Percentiles rank a stretch among this genome's conserved stretches.
phyloP scores from a whole-genome alignment of 306 rosid species.

The Luffa acutangula region DNA sequence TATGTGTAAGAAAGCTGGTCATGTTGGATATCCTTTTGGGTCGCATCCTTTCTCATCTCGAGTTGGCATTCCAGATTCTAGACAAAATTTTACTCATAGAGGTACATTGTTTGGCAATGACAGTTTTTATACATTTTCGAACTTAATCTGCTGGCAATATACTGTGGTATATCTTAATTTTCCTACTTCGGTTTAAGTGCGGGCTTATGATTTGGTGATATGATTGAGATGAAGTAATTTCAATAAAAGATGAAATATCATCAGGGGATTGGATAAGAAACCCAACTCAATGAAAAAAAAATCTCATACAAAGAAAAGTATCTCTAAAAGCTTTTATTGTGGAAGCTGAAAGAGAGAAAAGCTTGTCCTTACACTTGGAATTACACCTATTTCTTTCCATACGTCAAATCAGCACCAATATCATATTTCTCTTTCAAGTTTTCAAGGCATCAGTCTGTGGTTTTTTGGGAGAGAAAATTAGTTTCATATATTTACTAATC shows the following conservation, averaged over 20 bases:
- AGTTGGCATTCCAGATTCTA: constrained; percentile 34
- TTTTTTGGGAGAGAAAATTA: no score
- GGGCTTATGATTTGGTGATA: not conserved
- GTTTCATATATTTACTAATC: no score
- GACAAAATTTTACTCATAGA: constrained; percentile 33
- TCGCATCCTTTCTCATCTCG: constrained; percentile 15
- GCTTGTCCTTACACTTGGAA: not conserved
- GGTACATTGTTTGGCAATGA: constrained; percentile 26
- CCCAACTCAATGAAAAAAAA: not conserved
- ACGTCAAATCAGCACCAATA: not conserved
- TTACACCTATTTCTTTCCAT: not conserved
- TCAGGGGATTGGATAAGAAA: not conserved
- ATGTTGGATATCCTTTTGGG: constrained; percentile 14
- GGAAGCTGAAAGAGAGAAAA: not conserved
- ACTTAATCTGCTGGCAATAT: not conserved
- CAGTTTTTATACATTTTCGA: not conserved
- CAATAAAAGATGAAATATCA: not conserved
- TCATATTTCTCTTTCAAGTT: not conserved
- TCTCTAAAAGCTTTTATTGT: not conserved
- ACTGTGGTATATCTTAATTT: not conserved
- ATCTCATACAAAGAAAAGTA: not conserved
- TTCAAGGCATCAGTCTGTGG: not conserved
- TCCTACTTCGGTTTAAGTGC: not conserved
- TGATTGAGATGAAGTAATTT: not conserved
- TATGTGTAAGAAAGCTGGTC: constrained; percentile 20